phyloP scores from a whole-genome alignment of 2,329 filamentous ascomycete species.

The Penicillium sp. region DNA sequence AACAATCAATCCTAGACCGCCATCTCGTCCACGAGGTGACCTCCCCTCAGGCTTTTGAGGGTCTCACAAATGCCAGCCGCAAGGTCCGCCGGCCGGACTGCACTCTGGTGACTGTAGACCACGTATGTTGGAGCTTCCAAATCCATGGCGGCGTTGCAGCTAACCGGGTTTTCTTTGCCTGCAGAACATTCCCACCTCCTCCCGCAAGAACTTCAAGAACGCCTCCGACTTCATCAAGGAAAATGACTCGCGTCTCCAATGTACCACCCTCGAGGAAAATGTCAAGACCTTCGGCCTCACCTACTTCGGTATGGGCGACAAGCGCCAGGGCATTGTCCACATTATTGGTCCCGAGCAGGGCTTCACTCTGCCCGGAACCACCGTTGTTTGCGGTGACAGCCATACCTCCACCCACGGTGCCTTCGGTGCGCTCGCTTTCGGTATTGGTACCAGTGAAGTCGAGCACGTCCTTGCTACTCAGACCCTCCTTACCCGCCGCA shows the following conservation, averaged over 20 bases:
- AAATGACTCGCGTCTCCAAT: conserved; percentile 89
- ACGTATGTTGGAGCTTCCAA: conserved; percentile 60
- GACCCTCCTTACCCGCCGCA: conserved; percentile 88
- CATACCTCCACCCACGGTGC: conserved; percentile 98
- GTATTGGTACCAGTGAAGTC: conserved; percentile 96
- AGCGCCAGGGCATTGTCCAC: conserved; percentile 96
- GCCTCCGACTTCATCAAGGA: conserved; percentile 93
- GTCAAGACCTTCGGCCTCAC: conserved; percentile 95
- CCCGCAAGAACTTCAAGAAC: conserved; percentile 89
- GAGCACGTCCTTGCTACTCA: conserved; percentile 98
- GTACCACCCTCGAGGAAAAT: conserved; percentile 93
- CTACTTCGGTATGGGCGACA: conserved; percentile 95
- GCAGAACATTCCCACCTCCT: conserved; percentile 89
- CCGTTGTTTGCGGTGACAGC: conserved; percentile 94
- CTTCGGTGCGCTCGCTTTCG: conserved; percentile 90
- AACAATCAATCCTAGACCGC: conserved; percentile 60
- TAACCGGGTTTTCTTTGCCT: conserved; percentile 7
- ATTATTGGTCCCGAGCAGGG: conserved; percentile 98
- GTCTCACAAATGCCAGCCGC: conserved; percentile 82
- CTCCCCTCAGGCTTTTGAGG: conserved; percentile 97
- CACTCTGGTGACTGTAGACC: conserved; percentile 93
- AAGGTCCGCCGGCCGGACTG: conserved; percentile 91
- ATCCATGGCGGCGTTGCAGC: conserved; percentile 1
- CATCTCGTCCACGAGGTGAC: conserved; percentile 99
- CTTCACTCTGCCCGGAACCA: conserved; percentile 95